Evolutionary conservation across 2,329 filamentous ascomycete species (phyloP), one percentile per base, ranked within the genome.

Genomic region (Metarhizium sp.): DNA sequence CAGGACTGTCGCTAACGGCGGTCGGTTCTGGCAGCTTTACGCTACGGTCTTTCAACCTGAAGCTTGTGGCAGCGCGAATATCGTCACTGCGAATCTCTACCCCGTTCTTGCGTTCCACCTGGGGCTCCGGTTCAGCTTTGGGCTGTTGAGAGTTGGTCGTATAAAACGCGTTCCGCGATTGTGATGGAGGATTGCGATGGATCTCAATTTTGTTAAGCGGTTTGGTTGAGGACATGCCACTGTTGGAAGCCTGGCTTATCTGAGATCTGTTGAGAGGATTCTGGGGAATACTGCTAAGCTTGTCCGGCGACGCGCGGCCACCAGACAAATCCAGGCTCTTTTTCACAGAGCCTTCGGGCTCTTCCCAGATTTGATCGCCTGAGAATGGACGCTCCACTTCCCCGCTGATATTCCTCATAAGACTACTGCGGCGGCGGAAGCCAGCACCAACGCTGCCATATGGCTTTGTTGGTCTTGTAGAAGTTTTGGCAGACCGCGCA

Each of bases 51-150:
- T 85, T 91, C 60, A 94, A 76, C 68, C 78, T 87, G 82, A 95
- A 95, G 72, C 88, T 94, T 7, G 92, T 97, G 54, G 92, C 92
- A 61, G 88, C 84, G 57, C 90, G 84, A 61, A 97, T 94, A 58
- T 97, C 92, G 52, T 96, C 87, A 64, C 88, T 77, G 62, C 92
- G 83, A 59, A 96, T 84, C 70, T 96, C 92, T 60, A 90, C 78
- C 20, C 88, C 90, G 64, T 94, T 84, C 71, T 88, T 91, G 60
- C 77, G 86, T 48, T 80, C 80, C 43, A 78, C 73, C 6, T 75
- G 71, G 20, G 48, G 38, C 4, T 75, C 72, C 30, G 49, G 30
- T 5, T 77, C 74, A 50, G 69, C 60, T 57, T 64, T 54, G 10
- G 68, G 62, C 2, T 62, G 57, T 11, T 73, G 69, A 4, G 75